Evolutionary conservation across 192 early-diverging fungal species (phyloP).

Genomic region (Gonapodya prolifera): DNA sequence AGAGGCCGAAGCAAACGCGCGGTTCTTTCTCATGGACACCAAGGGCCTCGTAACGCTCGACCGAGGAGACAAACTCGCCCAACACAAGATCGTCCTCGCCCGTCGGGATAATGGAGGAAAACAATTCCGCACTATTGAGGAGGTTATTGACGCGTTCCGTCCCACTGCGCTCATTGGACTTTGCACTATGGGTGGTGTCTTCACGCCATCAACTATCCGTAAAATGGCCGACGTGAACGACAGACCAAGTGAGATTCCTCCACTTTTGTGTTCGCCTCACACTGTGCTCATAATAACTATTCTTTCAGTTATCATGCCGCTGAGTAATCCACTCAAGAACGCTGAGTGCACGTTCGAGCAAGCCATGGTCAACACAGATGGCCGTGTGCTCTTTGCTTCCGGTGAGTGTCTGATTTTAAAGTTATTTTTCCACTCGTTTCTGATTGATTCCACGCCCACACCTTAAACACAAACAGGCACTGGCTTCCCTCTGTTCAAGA

Average conservation of each 20-base stretch:
- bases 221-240: conserved; percentile 64
- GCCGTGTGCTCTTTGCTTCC: conserved; percentile 86
- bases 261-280: conserved; percentile 1
- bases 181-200: conserved; percentile 64
- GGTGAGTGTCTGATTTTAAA: conserved; percentile 20
- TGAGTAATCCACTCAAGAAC: conserved; percentile 76
- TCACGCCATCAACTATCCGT: conserved; percentile 52
- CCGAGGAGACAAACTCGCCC: conserved; percentile 69
- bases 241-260: conserved; percentile 27
- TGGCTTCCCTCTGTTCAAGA: conserved; percentile 68
- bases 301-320: conserved; percentile 63
- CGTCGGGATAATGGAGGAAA: conserved; percentile 70
- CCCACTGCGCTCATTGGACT: conserved; percentile 88
- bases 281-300: background rate
- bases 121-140: conserved; percentile 59
- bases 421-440: too few relatives aligned
- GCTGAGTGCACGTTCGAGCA: conserved; percentile 92
- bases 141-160: conserved; percentile 71
- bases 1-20: conserved; percentile 52
- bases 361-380: conserved; percentile 73
- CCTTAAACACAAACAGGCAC: conserved; percentile 51
- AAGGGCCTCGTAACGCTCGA: conserved; percentile 79
- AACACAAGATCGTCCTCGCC: conserved; percentile 79
- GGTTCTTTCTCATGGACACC: conserved; percentile 80
- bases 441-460: too few relatives aligned